Evolutionary conservation across 73 alveolate species (phyloP).

Genomic region (Paramecium primaurelia): DNA sequence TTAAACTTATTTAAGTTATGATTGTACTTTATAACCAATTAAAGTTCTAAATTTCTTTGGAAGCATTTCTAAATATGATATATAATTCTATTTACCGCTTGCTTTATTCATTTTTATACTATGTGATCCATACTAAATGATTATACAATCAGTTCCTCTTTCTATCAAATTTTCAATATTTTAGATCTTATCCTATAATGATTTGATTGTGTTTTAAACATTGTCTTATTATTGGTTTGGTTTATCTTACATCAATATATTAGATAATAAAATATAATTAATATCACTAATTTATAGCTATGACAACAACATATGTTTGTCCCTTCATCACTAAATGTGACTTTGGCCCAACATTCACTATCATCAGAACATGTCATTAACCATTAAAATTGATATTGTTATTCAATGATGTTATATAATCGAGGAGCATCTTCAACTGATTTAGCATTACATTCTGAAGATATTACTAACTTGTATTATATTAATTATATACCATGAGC

Average conservation of each 20-base stretch:
- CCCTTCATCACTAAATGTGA: neutral
- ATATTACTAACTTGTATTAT: neutral
- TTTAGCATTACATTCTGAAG: neutral
- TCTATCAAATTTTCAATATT: conserved; percentile 52
- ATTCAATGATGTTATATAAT: neutral
- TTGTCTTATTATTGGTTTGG: neutral
- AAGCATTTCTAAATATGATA: neutral
- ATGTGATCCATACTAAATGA: conserved; percentile 56
- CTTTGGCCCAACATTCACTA: neutral
- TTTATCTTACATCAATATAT: neutral
- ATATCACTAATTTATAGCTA: neutral
- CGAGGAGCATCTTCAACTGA: neutral
- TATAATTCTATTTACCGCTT: neutral
- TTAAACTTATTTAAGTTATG: neutral
- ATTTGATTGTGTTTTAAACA: conserved; percentile 54
- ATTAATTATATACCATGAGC: neutral
- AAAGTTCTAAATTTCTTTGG: conserved; percentile 48
- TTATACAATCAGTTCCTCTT: conserved; percentile 52
- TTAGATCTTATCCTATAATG: conserved; percentile 32
- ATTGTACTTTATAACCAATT: conserved; percentile 20
- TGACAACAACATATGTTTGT: neutral
- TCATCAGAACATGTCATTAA: neutral
- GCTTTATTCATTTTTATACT: conserved; percentile 51
- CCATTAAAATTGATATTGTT: neutral
- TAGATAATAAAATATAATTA: neutral